Conservation (phyloP, 2,329 filamentous ascomycete species). For the Aureobasidium sp. region DNA sequence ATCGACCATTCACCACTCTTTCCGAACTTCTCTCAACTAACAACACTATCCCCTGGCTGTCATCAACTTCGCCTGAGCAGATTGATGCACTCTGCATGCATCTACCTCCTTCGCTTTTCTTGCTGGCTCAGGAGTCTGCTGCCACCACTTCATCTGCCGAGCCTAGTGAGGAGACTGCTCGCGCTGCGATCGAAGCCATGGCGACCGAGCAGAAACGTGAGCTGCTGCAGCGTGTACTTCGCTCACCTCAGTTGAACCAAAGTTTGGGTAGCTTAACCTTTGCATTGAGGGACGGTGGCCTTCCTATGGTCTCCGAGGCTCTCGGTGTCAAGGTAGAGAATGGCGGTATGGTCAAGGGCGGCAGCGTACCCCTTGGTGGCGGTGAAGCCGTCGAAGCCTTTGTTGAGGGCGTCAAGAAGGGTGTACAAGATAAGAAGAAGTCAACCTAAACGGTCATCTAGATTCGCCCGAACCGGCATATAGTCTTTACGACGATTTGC, state of each 20-base stretch:
- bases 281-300: slow-evolving; percentile 79
- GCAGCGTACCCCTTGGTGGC: slow-evolving; percentile 77
- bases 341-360: slow-evolving; percentile 70
- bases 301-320: slow-evolving; percentile 84
- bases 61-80: slow-evolving; percentile 55
- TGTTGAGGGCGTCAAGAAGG: slow-evolving; percentile 77
- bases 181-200: slow-evolving; percentile 67
- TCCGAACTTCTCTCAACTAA: slow-evolving; percentile 75
- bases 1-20: slow-evolving; percentile 71
- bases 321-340: slow-evolving; percentile 74
- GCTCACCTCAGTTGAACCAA: slow-evolving; percentile 86
- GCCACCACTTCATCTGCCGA: slow-evolving; percentile 55
- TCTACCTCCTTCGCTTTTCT: slow-evolving; percentile 70
- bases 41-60: slow-evolving; percentile 70
- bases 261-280: slow-evolving; percentile 77
- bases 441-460: background rate
- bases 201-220: slow-evolving; percentile 69
- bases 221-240: slow-evolving; percentile 72
- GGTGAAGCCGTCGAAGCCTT: slow-evolving; percentile 87
- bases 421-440: slow-evolving; percentile 55
- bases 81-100: slow-evolving; percentile 69
- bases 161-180: slow-evolving; percentile 53
- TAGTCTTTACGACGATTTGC: background rate
- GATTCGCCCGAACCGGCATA: background rate
- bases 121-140: slow-evolving; percentile 59